Evolutionary conservation across 2,329 filamentous ascomycete genomes (phyloP), one percentile per base, ranked within the genome.

Genomic region (Hypomyces rosellus): DNA sequence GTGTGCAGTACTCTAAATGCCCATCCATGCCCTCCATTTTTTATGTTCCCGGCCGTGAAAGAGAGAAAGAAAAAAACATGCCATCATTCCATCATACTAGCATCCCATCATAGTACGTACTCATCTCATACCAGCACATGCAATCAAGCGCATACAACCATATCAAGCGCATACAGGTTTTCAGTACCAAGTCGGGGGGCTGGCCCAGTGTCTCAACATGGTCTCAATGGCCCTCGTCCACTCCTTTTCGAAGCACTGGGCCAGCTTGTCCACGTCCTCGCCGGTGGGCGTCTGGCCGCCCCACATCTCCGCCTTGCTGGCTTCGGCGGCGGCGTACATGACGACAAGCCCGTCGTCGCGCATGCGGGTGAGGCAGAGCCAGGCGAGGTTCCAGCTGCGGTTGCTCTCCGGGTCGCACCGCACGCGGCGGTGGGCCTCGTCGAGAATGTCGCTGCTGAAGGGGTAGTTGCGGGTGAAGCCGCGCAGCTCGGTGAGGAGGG

Each of bases 301-400:
- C 86, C 86, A 89, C 83, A 89, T 89, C 50, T 80, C 77, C 3
- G 78, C 81, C 57, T 77, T 78, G 13, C 71, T 68, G 0, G 85
- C 81, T 60, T 88, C 82, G 12, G 72, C 63, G 34, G 74, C 71
- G 0, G 86, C 83, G 59, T 85, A 85, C 36, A 74, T 72, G 0
- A 76, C 63, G 16, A 89, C 75, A 43, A 89, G 70, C 49, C 76
- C 74, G 54, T 84, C 81, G 50, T 81, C 77, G 18, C 75, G 72
- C 46, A 88, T 82, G 65, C 87, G 88, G 39, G 69, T 70, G 9
- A 89, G 69, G 33, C 86, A 81, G 42, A 89, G 69, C 85, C 86
- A 89, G 39, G 84, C 86, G 58, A 86, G 73, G 62, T 89, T 90
- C 85, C 86, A 89, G 62, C 84, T 88, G 20, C 82, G 76, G 58